Conservation (phyloP, 2,329 filamentous ascomycete species). For the Talaromyces piceae region DNA sequence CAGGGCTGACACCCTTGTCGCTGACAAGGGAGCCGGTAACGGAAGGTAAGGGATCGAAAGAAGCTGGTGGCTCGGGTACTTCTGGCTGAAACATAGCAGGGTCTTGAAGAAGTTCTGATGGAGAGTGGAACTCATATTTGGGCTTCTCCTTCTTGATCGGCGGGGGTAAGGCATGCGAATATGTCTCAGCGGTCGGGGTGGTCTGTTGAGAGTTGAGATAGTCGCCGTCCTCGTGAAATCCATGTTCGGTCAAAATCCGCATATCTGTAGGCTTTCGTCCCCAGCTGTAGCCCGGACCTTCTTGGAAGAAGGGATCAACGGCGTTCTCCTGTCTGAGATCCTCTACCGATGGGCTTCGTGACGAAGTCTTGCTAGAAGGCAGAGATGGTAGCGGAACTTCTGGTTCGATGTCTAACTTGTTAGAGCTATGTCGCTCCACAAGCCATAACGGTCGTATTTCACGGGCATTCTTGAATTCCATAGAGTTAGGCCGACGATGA, state of each 20-base stretch:
- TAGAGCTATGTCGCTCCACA: slow-evolving; percentile 55
- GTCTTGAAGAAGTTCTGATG: slow-evolving; percentile 39
- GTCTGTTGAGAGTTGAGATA: slow-evolving; percentile 56
- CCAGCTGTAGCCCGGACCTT: slow-evolving; percentile 17
- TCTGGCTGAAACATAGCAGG: slow-evolving; percentile 17
- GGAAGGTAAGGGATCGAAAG: slow-evolving; percentile 21
- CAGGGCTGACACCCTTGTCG: slow-evolving; percentile 15
- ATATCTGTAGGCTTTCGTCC: slow-evolving; percentile 21
- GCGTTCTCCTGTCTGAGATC: slow-evolving; percentile 25
- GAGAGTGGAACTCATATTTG: slow-evolving; percentile 41
- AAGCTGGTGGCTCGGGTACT: slow-evolving; percentile 19
- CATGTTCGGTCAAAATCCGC: slow-evolving; percentile 27
- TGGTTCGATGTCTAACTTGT: slow-evolving; percentile 32
- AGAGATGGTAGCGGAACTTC: slow-evolving; percentile 43
- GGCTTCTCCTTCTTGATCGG: slow-evolving; percentile 30
- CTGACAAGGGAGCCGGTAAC: slow-evolving; percentile 25
- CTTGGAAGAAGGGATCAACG: slow-evolving; percentile 21
- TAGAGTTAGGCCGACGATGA: slow-evolving; percentile 42
- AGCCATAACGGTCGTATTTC: slow-evolving; percentile 79
- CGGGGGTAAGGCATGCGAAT: slow-evolving; percentile 21
- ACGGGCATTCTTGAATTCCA: slow-evolving; percentile 47
- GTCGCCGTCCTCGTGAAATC: slow-evolving; percentile 34
- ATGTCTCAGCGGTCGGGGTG: slow-evolving; percentile 58
- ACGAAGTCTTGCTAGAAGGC: slow-evolving; percentile 45
- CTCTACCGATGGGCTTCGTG: slow-evolving; percentile 40